phyloP scores from a whole-genome alignment of 345 rosid genomes.

The Eucalyptus sp. region DNA sequence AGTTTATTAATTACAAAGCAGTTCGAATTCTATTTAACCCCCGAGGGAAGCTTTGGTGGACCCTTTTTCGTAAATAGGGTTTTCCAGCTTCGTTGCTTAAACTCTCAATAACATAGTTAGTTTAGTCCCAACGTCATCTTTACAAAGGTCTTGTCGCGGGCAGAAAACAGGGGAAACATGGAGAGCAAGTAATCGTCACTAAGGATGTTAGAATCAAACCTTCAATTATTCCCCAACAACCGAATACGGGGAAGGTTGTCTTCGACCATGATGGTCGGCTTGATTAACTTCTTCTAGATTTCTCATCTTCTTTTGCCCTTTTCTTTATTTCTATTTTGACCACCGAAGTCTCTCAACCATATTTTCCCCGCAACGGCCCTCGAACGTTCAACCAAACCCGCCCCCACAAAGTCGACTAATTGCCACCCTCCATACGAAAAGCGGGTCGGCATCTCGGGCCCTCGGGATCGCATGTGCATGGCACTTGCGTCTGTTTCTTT shows the following conservation, averaged over 20 bases:
- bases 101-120: not conserved
- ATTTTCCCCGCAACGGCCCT: not conserved
- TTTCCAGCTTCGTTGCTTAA: not conserved
- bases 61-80: not conserved
- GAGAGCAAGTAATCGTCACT: not conserved
- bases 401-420: not conserved
- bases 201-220: not conserved
- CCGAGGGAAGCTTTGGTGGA: not conserved
- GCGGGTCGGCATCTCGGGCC: not conserved
- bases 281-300: not conserved
- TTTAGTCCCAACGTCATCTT: not conserved
- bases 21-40: not conserved
- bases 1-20: not conserved
- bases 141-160: not conserved
- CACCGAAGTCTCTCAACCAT: not conserved
- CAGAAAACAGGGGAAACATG: not conserved
- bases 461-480: not conserved
- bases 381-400: not conserved
- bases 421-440: not conserved
- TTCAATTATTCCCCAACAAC: not conserved
- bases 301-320: not conserved
- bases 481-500: not conserved
- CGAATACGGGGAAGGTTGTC: not conserved
- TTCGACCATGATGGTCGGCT: not conserved
- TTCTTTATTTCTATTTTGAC: not conserved